These are phyloP conservation scores for Saccharomyces jurei DNA, from an alignment of 805 yeast genomes.

Conservation along the genomic window DNA sequence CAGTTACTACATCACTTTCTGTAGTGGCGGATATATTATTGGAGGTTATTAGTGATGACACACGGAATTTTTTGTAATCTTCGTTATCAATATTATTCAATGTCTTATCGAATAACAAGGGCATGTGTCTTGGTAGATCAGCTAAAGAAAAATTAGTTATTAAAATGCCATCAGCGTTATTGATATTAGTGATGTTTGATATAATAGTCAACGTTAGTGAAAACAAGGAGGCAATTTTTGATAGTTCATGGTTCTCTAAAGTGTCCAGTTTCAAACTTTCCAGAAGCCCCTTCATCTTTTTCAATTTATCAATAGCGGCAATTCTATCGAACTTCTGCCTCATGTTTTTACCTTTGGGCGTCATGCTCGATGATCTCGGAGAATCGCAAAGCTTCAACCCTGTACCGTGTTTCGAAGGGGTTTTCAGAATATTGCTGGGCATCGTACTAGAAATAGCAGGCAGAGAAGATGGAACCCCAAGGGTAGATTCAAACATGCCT, in stretches of 20 bases:
- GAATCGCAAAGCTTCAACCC: slow-evolving; percentile 7
- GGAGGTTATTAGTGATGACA: slow-evolving; percentile 9
- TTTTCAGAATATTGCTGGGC: neutral
- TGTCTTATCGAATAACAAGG: slow-evolving; percentile 18
- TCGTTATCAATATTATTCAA: slow-evolving; percentile 12
- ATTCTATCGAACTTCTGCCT: slow-evolving; percentile 22
- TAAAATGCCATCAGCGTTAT: slow-evolving; percentile 1
- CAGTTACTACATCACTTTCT: neutral
- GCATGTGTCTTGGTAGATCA: slow-evolving; percentile 17
- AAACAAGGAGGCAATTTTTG: slow-evolving; percentile 15
- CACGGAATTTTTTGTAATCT: slow-evolving; percentile 5
- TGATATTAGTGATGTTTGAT: slow-evolving; percentile 10
- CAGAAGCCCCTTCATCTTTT: slow-evolving; percentile 8
- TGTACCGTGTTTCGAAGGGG: neutral
- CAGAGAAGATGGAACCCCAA: slow-evolving; percentile 37
- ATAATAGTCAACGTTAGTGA: slow-evolving; percentile 16
- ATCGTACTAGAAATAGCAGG: slow-evolving; percentile 3
- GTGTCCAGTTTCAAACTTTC: slow-evolving; percentile 10
- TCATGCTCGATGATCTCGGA: slow-evolving; percentile 28
- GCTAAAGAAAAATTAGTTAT: slow-evolving; percentile 9
- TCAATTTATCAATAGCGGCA: slow-evolving; percentile 17
- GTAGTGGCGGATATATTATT: slow-evolving; percentile 1
- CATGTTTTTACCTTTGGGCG: slow-evolving; percentile 20
- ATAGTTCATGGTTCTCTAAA: slow-evolving; percentile 13
- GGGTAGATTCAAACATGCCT: slow-evolving; percentile 42